Evolutionary conservation across 306 rosid genomes (phyloP).

Genomic region (Amphicarpaea edgeworthii): DNA sequence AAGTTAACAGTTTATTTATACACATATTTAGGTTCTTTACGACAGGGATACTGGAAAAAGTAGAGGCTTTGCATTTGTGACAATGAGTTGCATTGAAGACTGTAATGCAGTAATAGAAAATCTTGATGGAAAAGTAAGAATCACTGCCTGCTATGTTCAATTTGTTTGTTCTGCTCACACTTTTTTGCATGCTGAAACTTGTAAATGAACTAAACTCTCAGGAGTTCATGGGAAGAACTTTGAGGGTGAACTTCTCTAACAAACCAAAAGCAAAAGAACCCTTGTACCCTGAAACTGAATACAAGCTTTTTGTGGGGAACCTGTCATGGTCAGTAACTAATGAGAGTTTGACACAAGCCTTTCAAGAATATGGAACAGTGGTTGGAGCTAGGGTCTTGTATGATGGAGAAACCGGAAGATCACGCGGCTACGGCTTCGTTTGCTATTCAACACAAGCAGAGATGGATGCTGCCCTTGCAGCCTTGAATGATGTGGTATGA

Average conservation of each 20-base stretch:
- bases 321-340: constrained; percentile 90
- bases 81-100: constrained; percentile 85
- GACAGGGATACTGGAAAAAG: constrained; percentile 78
- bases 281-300: constrained; percentile 84
- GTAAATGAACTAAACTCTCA: constrained; percentile 51
- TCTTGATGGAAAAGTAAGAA: constrained; percentile 86
- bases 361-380: constrained; percentile 82
- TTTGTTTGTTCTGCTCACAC: constrained; percentile 6
- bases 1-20: constrained; percentile 16
- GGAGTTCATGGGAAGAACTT: constrained; percentile 82
- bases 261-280: constrained; percentile 86
- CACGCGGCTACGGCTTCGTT: constrained; percentile 93
- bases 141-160: constrained; percentile 23
- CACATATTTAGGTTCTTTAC: constrained; percentile 58
- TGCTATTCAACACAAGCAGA: constrained; percentile 74
- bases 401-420: constrained; percentile 86
- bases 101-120: constrained; percentile 71
- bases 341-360: constrained; percentile 74
- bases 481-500: constrained; percentile 81
- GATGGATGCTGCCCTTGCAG: constrained; percentile 84
- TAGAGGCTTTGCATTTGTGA: constrained; percentile 98
- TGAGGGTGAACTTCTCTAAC: constrained; percentile 89
- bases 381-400: constrained; percentile 92
- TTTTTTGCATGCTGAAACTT: constrained; percentile 23
- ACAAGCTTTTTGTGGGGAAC: constrained; percentile 88